Percentiles rank a stretch among this genome's conserved stretches.
Evolutionary conservation across 352 stramenopile genomes (phyloP).

Genomic region (Pelagophyceae sp.): DNA sequence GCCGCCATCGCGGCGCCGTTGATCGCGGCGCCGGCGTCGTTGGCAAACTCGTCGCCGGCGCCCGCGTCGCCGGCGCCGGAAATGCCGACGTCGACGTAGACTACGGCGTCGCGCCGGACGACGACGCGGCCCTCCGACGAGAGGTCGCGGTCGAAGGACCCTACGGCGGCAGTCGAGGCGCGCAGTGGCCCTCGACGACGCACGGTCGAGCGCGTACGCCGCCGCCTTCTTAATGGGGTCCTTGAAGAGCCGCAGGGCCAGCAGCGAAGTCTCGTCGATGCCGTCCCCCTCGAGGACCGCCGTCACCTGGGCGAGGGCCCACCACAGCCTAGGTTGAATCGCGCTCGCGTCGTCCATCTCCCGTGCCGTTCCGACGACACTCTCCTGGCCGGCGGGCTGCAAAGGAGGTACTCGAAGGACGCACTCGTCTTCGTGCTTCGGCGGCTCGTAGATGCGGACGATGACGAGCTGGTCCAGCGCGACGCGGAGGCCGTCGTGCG

Average conservation of each 20-base stretch:
- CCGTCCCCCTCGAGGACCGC: background rate
- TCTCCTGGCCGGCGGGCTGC: no score
- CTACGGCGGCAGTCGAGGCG: background rate
- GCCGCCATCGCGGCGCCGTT: no score
- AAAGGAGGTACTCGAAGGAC: no score
- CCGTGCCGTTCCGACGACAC: no score
- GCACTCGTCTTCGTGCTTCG: background rate
- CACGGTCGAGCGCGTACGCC: background rate
- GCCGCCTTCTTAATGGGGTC: background rate
- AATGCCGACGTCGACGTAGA: conserved; percentile 4
- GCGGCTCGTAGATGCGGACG: conserved; percentile 6
- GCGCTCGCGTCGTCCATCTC: no score
- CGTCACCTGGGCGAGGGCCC: background rate
- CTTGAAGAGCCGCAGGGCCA: background rate
- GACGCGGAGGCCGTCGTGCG: background rate
- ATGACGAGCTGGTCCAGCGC: background rate
- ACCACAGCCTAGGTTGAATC: background rate
- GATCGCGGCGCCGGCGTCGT: background rate
- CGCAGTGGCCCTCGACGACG: background rate
- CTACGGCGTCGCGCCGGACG: conserved; percentile 3
- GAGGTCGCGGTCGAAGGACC: conserved; percentile 2
- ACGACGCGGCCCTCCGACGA: background rate
- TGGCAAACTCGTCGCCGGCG: background rate
- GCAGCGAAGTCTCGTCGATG: background rate
- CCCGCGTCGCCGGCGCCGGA: background rate